Evolutionary conservation across 768 basidiomycete species (phyloP).

Genomic region (Amanita rimosa): DNA sequence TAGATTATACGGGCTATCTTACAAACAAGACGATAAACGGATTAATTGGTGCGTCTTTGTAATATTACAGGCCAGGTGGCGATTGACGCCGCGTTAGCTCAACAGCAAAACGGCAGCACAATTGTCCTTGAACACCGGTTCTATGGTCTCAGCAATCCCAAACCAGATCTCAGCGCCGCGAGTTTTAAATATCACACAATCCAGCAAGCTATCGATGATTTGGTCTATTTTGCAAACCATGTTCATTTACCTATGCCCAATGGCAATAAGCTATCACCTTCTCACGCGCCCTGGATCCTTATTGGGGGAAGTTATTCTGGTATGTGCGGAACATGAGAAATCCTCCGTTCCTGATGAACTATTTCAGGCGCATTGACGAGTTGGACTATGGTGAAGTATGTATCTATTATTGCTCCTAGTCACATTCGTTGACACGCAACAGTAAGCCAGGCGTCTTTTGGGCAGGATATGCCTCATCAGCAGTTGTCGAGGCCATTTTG

Average conservation of each 20-base stretch:
- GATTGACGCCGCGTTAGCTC: conserved; percentile 23
- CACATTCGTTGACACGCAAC: not conserved
- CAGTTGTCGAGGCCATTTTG: conserved; percentile 52
- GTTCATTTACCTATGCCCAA: conserved; percentile 57
- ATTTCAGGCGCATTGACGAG: conserved; percentile 33
- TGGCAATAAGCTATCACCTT: conserved; percentile 49
- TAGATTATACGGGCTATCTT: conserved; percentile 42
- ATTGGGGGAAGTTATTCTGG: conserved; percentile 43
- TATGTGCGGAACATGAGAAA: conserved; percentile 9
- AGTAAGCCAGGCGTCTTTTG: conserved; percentile 55
- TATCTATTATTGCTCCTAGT: not conserved
- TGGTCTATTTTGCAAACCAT: conserved; percentile 59
- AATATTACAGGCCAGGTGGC: not conserved
- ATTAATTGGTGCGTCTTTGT: conserved; percentile 25
- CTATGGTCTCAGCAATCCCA: conserved; percentile 68
- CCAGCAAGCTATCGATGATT: conserved; percentile 65
- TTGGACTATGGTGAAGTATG: conserved; percentile 62
- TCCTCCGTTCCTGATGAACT: not conserved
- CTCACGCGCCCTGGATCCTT: conserved; percentile 37
- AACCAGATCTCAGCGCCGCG: conserved; percentile 41
- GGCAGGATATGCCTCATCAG: conserved; percentile 59
- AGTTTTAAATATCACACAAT: conserved; percentile 54
- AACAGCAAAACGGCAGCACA: conserved; percentile 51
- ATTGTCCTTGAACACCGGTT: conserved; percentile 65
- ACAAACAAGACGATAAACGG: conserved; percentile 57